These are phyloP conservation scores for Ceriops decandra DNA, from an alignment of 345 rosid species.

Conservation along the genomic window DNA sequence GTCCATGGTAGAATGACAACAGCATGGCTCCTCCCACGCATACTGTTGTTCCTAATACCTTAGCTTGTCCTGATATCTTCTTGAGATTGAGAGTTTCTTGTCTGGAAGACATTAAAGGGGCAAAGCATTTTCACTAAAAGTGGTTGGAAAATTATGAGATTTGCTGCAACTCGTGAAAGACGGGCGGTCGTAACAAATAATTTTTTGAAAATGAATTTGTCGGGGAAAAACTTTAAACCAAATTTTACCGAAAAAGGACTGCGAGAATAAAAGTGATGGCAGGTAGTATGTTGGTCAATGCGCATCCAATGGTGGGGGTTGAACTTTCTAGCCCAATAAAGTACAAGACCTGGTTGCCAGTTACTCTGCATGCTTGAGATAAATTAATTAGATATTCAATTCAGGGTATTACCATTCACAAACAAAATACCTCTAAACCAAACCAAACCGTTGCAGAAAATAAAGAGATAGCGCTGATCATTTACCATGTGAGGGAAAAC, in stretches of 20 bases:
- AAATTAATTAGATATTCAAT: background rate
- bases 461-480: too few relatives aligned
- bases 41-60: conserved; percentile 61
- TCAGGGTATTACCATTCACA: too few relatives aligned
- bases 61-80: conserved; percentile 67
- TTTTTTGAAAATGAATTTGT: background rate
- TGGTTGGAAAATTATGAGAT: too few relatives aligned
- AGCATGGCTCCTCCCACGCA: conserved; percentile 96
- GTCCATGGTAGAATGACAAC: conserved; percentile 83
- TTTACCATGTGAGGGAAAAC: conserved; percentile 30
- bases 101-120: conserved; percentile 27
- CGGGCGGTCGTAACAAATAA: background rate
- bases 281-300: conserved; percentile 70
- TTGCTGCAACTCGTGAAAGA: too few relatives aligned
- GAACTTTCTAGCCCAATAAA: conserved; percentile 73
- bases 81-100: conserved; percentile 67
- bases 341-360: conserved; percentile 73
- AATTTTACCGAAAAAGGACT: conserved; percentile 55
- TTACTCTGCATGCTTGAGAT: conserved; percentile 40
- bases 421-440: too few relatives aligned
- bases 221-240: background rate
- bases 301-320: conserved; percentile 80
- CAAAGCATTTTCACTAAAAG: background rate
- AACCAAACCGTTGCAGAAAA: too few relatives aligned
- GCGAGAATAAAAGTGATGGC: conserved; percentile 78